phyloP scores from a whole-genome alignment of 768 basidiomycete genomes.

The Termitomyces sp. region DNA sequence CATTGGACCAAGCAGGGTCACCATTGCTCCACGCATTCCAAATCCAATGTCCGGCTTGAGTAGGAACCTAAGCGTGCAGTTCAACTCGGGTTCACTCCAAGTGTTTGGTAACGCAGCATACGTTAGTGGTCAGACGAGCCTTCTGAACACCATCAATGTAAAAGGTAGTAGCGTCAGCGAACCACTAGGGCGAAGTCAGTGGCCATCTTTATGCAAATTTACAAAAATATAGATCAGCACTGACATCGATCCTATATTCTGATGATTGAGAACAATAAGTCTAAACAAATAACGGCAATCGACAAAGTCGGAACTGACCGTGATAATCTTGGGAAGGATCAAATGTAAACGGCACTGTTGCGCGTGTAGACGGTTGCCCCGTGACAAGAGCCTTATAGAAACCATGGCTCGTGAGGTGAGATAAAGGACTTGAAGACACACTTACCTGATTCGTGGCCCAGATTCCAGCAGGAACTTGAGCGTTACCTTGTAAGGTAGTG shows the following conservation, averaged over 20 bases:
- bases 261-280: too few relatives aligned
- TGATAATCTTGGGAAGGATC: too few relatives aligned
- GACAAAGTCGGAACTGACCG: too few relatives aligned
- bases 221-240: too few relatives aligned
- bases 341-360: slow-evolving; percentile 21
- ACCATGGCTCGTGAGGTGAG: background rate
- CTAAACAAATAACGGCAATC: too few relatives aligned
- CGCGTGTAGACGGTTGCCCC: slow-evolving; percentile 13
- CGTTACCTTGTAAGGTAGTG: slow-evolving; percentile 20
- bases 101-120: slow-evolving; percentile 6
- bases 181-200: too few relatives aligned
- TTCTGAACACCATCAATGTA: too few relatives aligned
- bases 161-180: too few relatives aligned
- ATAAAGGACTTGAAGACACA: background rate
- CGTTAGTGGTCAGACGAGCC: too few relatives aligned
- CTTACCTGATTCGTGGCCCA: slow-evolving; percentile 30
- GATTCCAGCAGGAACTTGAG: slow-evolving; percentile 25
- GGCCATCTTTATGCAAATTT: too few relatives aligned
- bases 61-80: slow-evolving; percentile 20
- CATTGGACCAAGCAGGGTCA: slow-evolving; percentile 32
- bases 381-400: slow-evolving; percentile 15
- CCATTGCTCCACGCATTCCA: slow-evolving; percentile 33
- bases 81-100: background rate
- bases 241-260: too few relatives aligned
- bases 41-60: slow-evolving; percentile 22